phyloP scores from a whole-genome alignment of 2,329 filamentous ascomycete genomes.

The Talaromyces verruculosus region DNA sequence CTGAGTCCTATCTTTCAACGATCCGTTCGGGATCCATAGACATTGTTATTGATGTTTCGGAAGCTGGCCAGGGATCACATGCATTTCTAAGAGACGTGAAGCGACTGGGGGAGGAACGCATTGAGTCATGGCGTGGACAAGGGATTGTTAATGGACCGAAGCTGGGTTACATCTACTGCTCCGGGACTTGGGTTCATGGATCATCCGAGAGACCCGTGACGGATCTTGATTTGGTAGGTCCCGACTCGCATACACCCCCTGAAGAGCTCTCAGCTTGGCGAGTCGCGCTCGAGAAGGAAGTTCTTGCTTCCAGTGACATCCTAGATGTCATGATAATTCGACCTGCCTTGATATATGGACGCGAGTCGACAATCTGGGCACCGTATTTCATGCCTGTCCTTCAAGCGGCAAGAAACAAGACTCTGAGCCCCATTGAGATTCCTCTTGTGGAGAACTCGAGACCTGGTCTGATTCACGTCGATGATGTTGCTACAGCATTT shows the following conservation, averaged over 20 bases:
- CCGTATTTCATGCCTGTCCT: constrained; percentile 31
- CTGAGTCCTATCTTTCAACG: constrained; percentile 25
- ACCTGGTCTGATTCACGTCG: constrained; percentile 37
- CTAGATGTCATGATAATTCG: constrained; percentile 38
- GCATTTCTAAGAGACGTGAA: constrained; percentile 26
- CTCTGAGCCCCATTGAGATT: constrained; percentile 24
- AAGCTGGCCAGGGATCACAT: constrained; percentile 27
- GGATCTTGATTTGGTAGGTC: constrained; percentile 33
- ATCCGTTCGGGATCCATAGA: constrained; percentile 32
- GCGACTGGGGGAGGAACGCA: constrained; percentile 23
- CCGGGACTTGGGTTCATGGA: constrained; percentile 42
- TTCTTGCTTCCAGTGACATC: constrained; percentile 32
- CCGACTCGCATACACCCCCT: constrained; percentile 24
- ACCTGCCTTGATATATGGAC: constrained; percentile 38
- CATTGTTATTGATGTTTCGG: constrained; percentile 37
- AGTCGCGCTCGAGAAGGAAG: constrained; percentile 31
- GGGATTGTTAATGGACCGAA: constrained; percentile 31
- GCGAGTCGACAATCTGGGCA: constrained; percentile 32
- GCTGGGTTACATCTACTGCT: constrained; percentile 41
- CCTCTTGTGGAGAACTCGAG: constrained; percentile 26
- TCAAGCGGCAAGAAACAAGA: constrained; percentile 27
- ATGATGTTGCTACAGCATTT: constrained; percentile 39
- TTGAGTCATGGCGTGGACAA: constrained; percentile 25
- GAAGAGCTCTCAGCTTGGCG: constrained; percentile 34
- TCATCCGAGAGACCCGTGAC: constrained; percentile 29